Base-by-base conservation (phyloP, 2,329 filamentous ascomycete genomes). In the Fusarium hainanense region DNA sequence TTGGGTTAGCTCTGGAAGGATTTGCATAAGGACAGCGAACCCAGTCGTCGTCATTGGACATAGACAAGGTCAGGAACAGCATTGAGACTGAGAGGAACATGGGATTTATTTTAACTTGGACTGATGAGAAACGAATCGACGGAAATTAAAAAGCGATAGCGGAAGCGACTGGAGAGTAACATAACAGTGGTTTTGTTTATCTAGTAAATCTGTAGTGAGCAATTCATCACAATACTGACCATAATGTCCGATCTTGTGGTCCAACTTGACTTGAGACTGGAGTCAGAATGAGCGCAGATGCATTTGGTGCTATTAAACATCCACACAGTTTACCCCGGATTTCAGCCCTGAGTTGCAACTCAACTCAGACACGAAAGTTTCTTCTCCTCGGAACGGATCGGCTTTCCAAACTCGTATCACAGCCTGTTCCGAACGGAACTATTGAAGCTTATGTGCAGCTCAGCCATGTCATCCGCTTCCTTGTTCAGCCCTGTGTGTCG, bases 121-220 rank as follows among this genome's bases (percentile, higher is more conserved):
- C n/a, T 70, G 50, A 70, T 68, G 68, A 70, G 68, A 68, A 54
- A 70, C 52, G 68, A 70, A 48, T 60, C 50, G 63, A 70, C 40
- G 43, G 63, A 52, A 60, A 68, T 47, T 34, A 44, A 50, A 64
- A 56, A 50, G 48, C 30, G 37, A 46, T 41, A 69, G 62, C 55
- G 46, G 49, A 42, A 44, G 42, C 56, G 43, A 32, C 43, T 50
- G 42, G 34, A 34, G 23, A 56, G n/a, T 32, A 70, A 48, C 32
- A 50, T 25, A 55, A 25, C 16, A 43, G 51, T 28, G 25, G 46
- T 44, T 50, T 27, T 46, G 42, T 34, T 34, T 44, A 44, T 49
- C 55, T 34, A 7, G 34, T 41, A 23, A 58, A 66, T 61, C 23
- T 43, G 25, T 40, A 61, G 56, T 44, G 37, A 40, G 49, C 34